These are phyloP conservation scores for Chlorella ohadii DNA, from an alignment of 139 green algal genomes.

Conservation along the genomic window DNA sequence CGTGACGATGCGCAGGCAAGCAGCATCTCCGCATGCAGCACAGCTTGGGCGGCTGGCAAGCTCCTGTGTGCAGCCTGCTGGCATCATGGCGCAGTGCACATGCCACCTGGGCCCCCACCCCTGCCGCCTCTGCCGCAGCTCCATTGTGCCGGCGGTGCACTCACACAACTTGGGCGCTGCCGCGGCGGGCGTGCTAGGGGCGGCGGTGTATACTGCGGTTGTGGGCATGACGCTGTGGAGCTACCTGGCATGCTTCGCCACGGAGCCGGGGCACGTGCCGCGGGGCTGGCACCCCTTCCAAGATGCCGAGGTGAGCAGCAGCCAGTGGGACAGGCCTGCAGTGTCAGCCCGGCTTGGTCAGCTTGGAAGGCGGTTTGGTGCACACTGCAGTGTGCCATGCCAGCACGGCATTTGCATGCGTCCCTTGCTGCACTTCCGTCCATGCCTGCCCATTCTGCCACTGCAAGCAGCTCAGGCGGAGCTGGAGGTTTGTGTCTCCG, in stretches of 20 bases:
- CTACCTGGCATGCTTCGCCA: slow-evolving; percentile 89
- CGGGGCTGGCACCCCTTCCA: slow-evolving; percentile 87
- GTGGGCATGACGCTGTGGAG: slow-evolving; percentile 89
- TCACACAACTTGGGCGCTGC: background rate
- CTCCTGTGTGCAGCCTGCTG: too few relatives aligned
- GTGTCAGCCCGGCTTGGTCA: background rate
- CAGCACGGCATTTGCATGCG: too few relatives aligned
- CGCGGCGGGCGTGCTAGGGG: slow-evolving; percentile 35
- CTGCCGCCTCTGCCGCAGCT: slow-evolving; percentile 33
- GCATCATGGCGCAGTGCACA: too few relatives aligned
- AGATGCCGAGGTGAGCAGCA: slow-evolving; percentile 70
- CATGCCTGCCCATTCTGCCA: too few relatives aligned
- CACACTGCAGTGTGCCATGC: too few relatives aligned
- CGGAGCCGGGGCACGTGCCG: slow-evolving; percentile 87
- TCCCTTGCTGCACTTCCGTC: too few relatives aligned
- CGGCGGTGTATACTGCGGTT: slow-evolving; percentile 46
- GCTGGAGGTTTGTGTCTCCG: too few relatives aligned
- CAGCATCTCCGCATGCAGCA: background rate
- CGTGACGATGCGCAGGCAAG: slow-evolving; percentile 52
- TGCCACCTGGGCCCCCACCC: too few relatives aligned
- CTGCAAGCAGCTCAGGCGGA: too few relatives aligned
- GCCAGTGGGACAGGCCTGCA: background rate
- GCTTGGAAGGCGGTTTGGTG: background rate
- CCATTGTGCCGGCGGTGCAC: slow-evolving; percentile 7
- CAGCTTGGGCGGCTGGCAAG: too few relatives aligned